Conservation (phyloP, 306 rosid species). For the Oxytropis ochrocephala region DNA sequence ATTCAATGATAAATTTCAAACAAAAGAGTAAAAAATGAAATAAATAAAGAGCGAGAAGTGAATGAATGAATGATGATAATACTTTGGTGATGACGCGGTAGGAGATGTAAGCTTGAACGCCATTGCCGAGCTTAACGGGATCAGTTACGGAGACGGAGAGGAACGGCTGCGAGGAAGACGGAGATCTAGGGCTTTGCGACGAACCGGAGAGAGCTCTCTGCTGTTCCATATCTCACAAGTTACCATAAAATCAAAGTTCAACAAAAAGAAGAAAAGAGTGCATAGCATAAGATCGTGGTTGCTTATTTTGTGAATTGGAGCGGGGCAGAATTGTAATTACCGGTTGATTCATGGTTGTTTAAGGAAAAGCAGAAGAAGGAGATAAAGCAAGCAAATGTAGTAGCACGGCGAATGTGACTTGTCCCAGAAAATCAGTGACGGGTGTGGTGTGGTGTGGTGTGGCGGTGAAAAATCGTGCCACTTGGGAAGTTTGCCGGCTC, state of each 20-base stretch:
- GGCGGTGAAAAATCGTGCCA: neutral
- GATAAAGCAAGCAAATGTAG: neutral
- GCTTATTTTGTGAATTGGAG: slow-evolving; percentile 6
- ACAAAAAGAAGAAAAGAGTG: neutral
- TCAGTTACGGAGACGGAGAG: slow-evolving; percentile 85
- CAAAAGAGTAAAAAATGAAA: neutral
- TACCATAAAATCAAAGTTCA: neutral
- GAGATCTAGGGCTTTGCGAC: slow-evolving; percentile 93
- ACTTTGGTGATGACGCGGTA: slow-evolving; percentile 94
- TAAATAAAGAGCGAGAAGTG: neutral
- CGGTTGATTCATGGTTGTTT: slow-evolving; percentile 31
- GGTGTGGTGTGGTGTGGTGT: neutral
- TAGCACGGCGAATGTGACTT: neutral
- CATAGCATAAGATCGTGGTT: neutral
- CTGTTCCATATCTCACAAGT: slow-evolving; percentile 48
- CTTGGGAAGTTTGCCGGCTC: neutral
- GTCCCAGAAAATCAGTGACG: neutral
- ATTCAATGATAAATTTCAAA: neutral
- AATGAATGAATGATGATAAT: neutral
- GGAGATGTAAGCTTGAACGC: slow-evolving; percentile 94
- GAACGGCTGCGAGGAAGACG: slow-evolving; percentile 68
- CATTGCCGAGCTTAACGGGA: slow-evolving; percentile 98
- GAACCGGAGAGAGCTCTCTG: slow-evolving; percentile 60
- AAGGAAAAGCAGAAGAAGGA: neutral
- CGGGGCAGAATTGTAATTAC: slow-evolving; percentile 46